Evolutionary conservation across 1,139 yeast genomes (phyloP).

Genomic region (Taiozyma sp.): DNA sequence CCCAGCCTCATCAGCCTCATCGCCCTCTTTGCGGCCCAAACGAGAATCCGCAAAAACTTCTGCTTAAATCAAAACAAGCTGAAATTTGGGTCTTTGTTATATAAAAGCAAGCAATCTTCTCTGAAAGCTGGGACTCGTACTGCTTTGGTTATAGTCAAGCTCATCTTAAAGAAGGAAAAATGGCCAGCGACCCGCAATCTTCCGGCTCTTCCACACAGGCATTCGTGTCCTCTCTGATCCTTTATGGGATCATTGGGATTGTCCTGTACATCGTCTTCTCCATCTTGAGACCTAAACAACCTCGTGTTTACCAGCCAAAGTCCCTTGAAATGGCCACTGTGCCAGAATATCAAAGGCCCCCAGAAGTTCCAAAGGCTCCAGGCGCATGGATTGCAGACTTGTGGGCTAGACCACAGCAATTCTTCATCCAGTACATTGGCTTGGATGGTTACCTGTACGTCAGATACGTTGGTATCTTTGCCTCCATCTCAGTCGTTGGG

Average conservation of each 20-base stretch:
- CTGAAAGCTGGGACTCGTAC: neutral
- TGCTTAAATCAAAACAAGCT: too few relatives aligned
- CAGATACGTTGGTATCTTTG: conserved; percentile 65
- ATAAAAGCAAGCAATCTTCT: neutral
- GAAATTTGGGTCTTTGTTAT: neutral
- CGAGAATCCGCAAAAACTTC: neutral
- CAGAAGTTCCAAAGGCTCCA: conserved; percentile 49
- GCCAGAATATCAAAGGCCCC: conserved; percentile 42
- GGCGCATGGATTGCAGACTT: conserved; percentile 51
- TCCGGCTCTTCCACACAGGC: conserved; percentile 38
- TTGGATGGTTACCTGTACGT: conserved; percentile 85
- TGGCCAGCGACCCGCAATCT: neutral
- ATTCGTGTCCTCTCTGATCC: conserved; percentile 47
- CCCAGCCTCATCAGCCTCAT: neutral
- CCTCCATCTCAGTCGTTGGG: conserved; percentile 55
- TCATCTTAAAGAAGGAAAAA: neutral
- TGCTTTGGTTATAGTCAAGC: neutral
- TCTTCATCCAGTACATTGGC: conserved; percentile 73
- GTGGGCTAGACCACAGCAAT: conserved; percentile 54
- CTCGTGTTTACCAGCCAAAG: conserved; percentile 80
- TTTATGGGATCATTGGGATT: conserved; percentile 52
- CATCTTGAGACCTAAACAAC: conserved; percentile 56
- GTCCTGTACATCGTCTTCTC: conserved; percentile 55
- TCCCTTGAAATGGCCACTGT: conserved; percentile 44
- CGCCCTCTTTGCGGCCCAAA: neutral